Evolutionary conservation across 2,329 filamentous ascomycete genomes (phyloP).

Genomic region (Stenocarpella maydis): DNA sequence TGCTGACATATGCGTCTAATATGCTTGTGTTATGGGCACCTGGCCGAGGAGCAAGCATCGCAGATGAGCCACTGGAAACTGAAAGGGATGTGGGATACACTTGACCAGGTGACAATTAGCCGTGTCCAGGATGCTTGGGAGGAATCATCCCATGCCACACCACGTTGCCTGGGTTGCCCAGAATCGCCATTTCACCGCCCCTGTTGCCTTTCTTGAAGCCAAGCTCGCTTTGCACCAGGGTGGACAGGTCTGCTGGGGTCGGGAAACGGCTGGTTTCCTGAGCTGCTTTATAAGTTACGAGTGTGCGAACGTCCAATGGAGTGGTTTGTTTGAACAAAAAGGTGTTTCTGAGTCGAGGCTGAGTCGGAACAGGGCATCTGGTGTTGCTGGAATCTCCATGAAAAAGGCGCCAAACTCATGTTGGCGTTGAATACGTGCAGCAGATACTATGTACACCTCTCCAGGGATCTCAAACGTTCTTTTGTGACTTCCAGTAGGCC

Average conservation of each 20-base stretch:
- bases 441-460: too few species aligned
- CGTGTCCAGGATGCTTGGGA: neutral
- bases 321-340: too few species aligned
- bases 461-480: too few species aligned
- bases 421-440: neutral
- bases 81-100: too few species aligned
- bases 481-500: too few species aligned
- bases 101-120: neutral
- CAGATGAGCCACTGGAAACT: too few species aligned
- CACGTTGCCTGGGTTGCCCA: neutral
- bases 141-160: neutral
- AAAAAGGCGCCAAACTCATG: neutral
- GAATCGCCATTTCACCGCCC: too few species aligned
- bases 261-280: neutral
- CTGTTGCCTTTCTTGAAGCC: neutral
- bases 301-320: too few species aligned
- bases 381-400: neutral
- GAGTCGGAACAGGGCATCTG: neutral
- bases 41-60: neutral
- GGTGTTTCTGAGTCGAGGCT: neutral
- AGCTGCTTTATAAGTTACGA: neutral
- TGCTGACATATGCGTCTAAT: neutral
- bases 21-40: too few species aligned
- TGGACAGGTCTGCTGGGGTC: neutral
- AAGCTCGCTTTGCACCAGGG: neutral